phyloP scores from a whole-genome alignment of 306 rosid genomes.

The Senna tora region DNA sequence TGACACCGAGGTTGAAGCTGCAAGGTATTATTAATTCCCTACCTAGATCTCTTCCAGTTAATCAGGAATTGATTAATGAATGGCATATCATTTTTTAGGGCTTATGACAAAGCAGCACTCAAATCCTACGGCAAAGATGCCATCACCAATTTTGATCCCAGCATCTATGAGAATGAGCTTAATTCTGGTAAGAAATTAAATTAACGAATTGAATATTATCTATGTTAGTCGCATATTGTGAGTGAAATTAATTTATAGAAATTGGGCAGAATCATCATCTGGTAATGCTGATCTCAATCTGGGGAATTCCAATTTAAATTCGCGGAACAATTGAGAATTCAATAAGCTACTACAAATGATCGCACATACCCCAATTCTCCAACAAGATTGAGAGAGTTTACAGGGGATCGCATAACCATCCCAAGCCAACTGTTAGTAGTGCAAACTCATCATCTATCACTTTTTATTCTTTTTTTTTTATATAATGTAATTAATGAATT shows the following conservation, averaged over 20 bases:
- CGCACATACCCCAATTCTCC: no score
- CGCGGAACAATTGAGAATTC: no score
- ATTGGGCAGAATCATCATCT: slow-evolving; percentile 48
- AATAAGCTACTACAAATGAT: no score
- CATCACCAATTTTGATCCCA: slow-evolving; percentile 98
- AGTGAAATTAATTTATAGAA: not conserved
- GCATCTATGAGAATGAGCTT: slow-evolving; percentile 81
- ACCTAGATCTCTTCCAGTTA: not conserved
- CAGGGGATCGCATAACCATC: no score
- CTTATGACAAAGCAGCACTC: slow-evolving; percentile 97
- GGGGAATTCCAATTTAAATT: slow-evolving; percentile 55
- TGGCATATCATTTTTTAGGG: slow-evolving; percentile 68
- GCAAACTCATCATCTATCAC: no score
- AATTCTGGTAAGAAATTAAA: slow-evolving; percentile 59
- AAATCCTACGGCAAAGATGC: slow-evolving; percentile 98
- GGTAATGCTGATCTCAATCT: slow-evolving; percentile 57
- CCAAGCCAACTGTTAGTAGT: no score
- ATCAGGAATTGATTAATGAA: not conserved
- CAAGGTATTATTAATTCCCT: slow-evolving; percentile 51
- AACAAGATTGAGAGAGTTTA: no score
- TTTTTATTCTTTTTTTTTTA: no score
- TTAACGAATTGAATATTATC: no score
- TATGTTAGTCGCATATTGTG: no score
- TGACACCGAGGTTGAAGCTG: slow-evolving; percentile 95
- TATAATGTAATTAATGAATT: no score